Evolutionary conservation across 331 rosid genomes (phyloP).

Genomic region (Telfairia occidentalis): DNA sequence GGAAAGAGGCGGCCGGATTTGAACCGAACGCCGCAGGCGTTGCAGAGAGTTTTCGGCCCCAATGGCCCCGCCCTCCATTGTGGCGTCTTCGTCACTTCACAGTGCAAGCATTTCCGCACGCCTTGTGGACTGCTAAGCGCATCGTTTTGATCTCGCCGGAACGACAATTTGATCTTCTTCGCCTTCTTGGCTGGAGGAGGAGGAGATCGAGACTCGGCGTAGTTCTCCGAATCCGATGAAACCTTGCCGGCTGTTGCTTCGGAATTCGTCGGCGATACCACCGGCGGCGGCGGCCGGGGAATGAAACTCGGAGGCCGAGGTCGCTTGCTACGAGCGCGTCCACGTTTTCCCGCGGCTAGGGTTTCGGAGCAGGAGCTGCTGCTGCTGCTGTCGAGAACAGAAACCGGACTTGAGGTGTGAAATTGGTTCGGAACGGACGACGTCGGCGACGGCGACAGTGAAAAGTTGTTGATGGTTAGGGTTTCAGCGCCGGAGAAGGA

Average conservation of each 20-base stretch:
- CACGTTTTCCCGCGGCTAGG: constrained; percentile 39
- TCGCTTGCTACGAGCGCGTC: constrained; percentile 96
- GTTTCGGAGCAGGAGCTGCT: constrained; percentile 73
- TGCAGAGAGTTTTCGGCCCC: constrained; percentile 97
- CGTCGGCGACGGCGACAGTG: not conserved
- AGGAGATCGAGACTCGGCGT: constrained; percentile 35
- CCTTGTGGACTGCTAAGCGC: constrained; percentile 22
- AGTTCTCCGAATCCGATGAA: constrained; percentile 50
- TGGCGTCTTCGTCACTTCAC: constrained; percentile 95
- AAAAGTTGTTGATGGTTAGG: constrained; percentile 51
- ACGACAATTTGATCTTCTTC: constrained; percentile 50
- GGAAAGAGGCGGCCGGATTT: constrained; percentile 96
- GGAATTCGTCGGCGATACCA: constrained; percentile 66
- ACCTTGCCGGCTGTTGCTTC: constrained; percentile 36
- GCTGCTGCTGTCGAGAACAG: constrained; percentile 91
- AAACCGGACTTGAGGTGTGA: constrained; percentile 74
- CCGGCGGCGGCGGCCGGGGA: constrained; percentile 60
- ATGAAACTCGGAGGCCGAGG: constrained; percentile 80
- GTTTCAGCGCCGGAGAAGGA: constrained; percentile 59
- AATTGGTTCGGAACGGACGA: constrained; percentile 38
- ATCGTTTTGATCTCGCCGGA: constrained; percentile 36
- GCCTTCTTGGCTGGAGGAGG: constrained; percentile 20
- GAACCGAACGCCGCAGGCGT: constrained; percentile 90
- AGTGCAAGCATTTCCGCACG: constrained; percentile 88
- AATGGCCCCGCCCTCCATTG: constrained; percentile 99